Evolutionary conservation across 441 rosid species (phyloP).

Genomic region (Brassica balearica): DNA sequence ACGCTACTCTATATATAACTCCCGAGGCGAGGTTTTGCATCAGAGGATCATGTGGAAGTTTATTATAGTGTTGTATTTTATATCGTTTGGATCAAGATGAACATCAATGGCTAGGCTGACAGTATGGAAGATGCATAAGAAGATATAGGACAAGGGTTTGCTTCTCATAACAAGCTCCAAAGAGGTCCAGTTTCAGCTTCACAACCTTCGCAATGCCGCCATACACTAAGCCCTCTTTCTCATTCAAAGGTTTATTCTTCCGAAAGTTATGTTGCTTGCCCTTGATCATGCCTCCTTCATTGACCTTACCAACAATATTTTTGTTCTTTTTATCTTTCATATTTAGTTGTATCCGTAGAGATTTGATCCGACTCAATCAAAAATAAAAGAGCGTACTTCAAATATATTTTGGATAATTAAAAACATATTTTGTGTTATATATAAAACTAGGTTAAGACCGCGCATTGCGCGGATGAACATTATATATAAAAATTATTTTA

Average conservation of each 20-base stretch:
- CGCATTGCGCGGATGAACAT: too few species aligned
- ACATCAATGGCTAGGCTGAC: neutral
- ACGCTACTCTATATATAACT: neutral
- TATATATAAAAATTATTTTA: too few species aligned
- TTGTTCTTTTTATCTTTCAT: neutral
- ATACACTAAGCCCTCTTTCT: constrained; percentile 27
- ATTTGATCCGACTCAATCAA: constrained; percentile 7
- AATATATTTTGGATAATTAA: neutral
- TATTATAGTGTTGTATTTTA: constrained; percentile 19
- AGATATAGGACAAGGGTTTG: neutral
- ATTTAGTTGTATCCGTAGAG: neutral
- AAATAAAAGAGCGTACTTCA: constrained; percentile 7
- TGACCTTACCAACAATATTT: constrained; percentile 2
- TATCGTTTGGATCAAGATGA: constrained; percentile 30
- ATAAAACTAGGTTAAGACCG: too few species aligned
- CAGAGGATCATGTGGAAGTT: constrained; percentile 34
- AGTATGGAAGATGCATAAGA: constrained; percentile 7
- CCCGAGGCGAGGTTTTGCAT: constrained; percentile 16
- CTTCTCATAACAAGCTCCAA: constrained; percentile 34
- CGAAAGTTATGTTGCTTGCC: constrained; percentile 30
- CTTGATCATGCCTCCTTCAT: constrained; percentile 23
- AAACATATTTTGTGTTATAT: too few species aligned
- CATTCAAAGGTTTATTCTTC: constrained; percentile 24
- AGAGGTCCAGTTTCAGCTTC: constrained; percentile 39
- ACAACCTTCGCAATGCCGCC: constrained; percentile 29